Conservation (phyloP, 2,329 filamentous ascomycete species). For the Alternaria sp. region DNA sequence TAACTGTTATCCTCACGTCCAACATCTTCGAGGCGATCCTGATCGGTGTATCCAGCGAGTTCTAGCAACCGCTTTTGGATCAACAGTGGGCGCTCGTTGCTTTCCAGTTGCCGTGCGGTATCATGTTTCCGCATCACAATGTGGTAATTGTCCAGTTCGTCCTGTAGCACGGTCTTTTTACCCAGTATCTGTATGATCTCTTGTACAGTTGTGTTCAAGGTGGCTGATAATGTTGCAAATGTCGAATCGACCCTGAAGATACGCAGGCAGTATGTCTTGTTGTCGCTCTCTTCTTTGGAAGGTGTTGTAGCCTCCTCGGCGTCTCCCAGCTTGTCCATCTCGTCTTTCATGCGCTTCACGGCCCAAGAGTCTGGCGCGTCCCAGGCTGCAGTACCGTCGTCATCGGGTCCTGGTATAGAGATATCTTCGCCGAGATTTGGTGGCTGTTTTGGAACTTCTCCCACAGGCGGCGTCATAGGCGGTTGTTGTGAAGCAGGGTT, state of each 20-base stretch:
- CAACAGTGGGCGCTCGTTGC: slow-evolving; percentile 81
- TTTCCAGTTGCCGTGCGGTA: slow-evolving; percentile 79
- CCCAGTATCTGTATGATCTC: slow-evolving; percentile 91
- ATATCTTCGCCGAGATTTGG: slow-evolving; percentile 57
- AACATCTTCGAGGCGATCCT: slow-evolving; percentile 88
- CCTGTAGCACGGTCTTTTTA: slow-evolving; percentile 92
- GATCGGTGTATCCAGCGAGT: slow-evolving; percentile 88
- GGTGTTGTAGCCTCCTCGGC: slow-evolving; percentile 73
- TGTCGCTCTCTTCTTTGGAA: slow-evolving; percentile 76
- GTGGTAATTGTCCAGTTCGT: slow-evolving; percentile 91
- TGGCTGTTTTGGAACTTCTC: slow-evolving; percentile 57
- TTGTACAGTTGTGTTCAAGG: slow-evolving; percentile 81
- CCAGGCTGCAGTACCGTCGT: slow-evolving; percentile 69
- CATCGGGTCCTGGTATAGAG: slow-evolving; percentile 41
- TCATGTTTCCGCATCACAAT: slow-evolving; percentile 95
- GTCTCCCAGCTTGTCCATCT: slow-evolving; percentile 66
- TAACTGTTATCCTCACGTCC: slow-evolving; percentile 98
- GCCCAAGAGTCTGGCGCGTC: slow-evolving; percentile 97
- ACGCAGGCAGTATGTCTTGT: slow-evolving; percentile 85
- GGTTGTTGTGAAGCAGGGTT: slow-evolving; percentile 64
- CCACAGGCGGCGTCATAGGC: slow-evolving; percentile 72
- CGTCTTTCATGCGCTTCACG: slow-evolving; percentile 76
- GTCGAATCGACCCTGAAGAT: slow-evolving; percentile 94
- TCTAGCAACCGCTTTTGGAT: slow-evolving; percentile 92
- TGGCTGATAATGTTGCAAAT: slow-evolving; percentile 88